phyloP scores from a whole-genome alignment of 2,329 filamentous ascomycete species.

The Calonectria pauciramosa region DNA sequence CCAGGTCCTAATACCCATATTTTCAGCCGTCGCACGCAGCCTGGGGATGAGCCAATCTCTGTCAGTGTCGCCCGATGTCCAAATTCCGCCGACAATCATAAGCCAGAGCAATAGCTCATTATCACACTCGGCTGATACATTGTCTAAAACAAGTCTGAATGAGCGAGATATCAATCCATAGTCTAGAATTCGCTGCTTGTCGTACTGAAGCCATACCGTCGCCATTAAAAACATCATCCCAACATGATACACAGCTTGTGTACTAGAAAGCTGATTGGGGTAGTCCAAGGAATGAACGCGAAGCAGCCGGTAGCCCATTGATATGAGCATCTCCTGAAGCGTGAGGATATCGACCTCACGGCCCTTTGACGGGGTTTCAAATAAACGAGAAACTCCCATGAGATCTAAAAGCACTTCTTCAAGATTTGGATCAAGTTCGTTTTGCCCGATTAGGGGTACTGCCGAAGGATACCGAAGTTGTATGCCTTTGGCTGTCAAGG shows the following conservation, averaged over 20 bases:
- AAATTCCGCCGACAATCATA: conserved; percentile 25
- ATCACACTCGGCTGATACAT: background rate
- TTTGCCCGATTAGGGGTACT: background rate
- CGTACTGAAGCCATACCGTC: conserved; percentile 24
- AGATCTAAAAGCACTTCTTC: conserved; percentile 12
- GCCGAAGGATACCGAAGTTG: background rate
- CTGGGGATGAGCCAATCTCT: conserved; percentile 11
- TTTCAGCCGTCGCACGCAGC: background rate
- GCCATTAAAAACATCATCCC: conserved; percentile 23
- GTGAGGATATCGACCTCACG: background rate
- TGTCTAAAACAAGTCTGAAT: background rate
- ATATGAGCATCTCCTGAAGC: conserved; percentile 26
- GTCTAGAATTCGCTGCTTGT: conserved; percentile 18
- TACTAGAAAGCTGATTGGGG: background rate
- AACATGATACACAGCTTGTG: conserved; percentile 20
- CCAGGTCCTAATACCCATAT: conserved; percentile 20
- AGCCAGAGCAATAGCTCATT: conserved; percentile 24
- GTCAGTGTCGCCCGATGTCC: conserved; percentile 16
- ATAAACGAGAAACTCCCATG: background rate
- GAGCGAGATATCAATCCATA: background rate
- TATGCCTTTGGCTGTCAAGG: conserved; percentile 18
- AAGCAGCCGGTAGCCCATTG: conserved; percentile 25
- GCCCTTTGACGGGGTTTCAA: background rate
- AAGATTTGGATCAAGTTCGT: background rate
- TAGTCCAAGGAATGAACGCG: conserved; percentile 2